Base-by-base conservation (phyloP, 73 alveolate genomes). In the Effrenium voratum region DNA sequence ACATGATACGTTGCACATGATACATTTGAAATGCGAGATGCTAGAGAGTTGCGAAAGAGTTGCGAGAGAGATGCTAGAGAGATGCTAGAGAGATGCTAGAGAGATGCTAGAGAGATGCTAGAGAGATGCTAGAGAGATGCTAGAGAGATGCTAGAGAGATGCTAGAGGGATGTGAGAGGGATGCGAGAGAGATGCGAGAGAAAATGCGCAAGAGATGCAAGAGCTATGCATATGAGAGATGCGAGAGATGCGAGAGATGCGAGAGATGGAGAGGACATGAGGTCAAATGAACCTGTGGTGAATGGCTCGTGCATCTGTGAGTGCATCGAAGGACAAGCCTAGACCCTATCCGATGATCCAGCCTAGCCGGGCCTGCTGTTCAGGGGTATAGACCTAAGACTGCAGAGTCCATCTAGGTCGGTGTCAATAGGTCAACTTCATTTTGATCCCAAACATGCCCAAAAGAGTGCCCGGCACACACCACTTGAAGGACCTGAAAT, bases 281-380 rank as follows among this genome's bases (percentile, higher is more conserved):
- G 19, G 63, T 19, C 63, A 52, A 52, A 12, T 12, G 26, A 52
- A 8, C 26, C 63, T 52, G 19, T 8, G 26, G 19, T 52, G 63
- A 12, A 19, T 19, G 19, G 19, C 63, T 12, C 26, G 26, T 12
- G 19, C 63, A 52, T 52, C 63, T 52, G 63, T 19, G 19, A 8
- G 63, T 12, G 63, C 19, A 52, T 19, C 19, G 63, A 8, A 52
- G 63, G 19, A 8, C 63, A 52, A 8, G 19, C 8, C 63, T 52
- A 8, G 63, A 12, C 26, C 26, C 8, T 12, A 52, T 52, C 26
- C 26, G 26, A 8, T 19, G 75, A 24, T 0, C 72, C 28, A 12
- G 91, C 91, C 91, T 81, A 81, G 36, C 73, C 91, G 91, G 46
- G 91, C 91, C 34, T 81, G 91, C 72, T 81, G 91, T 72, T 81